Percentiles rank a stretch among this genome's conserved stretches.
Conservation (phyloP, 2,329 filamentous ascomycete species). For the Penicillium sp. region DNA sequence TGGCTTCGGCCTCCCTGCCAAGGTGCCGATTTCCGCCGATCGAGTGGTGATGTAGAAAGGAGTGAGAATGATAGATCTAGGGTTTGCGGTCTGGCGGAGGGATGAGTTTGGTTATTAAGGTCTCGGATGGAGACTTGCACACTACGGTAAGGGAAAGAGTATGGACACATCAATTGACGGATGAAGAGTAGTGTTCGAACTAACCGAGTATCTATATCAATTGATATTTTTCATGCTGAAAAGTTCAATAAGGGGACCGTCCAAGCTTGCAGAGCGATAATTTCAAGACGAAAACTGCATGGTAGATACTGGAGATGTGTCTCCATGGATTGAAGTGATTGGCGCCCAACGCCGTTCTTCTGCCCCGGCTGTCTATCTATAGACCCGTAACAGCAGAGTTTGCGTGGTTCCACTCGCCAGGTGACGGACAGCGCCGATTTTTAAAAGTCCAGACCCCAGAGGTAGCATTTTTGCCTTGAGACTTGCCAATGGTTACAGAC, state of each 20-base stretch:
- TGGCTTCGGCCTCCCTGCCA: conserved; percentile 5
- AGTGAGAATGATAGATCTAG: not conserved
- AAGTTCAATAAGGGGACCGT: too few species aligned
- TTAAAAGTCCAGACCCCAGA: not conserved
- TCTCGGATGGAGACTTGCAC: not conserved
- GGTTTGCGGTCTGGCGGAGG: not conserved
- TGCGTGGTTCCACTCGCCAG: not conserved
- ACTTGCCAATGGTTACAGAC: not conserved
- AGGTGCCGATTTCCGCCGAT: conserved; percentile 20
- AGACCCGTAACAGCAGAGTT: not conserved
- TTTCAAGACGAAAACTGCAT: not conserved
- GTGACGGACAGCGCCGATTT: not conserved
- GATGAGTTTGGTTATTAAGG: not conserved
- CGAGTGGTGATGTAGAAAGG: not conserved
- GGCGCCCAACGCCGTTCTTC: not conserved
- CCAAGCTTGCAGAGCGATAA: not conserved
- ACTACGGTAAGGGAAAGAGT: too few species aligned
- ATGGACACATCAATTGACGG: not conserved
- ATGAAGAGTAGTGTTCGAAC: too few species aligned
- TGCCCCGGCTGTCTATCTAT: not conserved
- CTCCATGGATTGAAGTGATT: not conserved
- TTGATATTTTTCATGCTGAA: too few species aligned
- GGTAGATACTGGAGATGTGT: not conserved
- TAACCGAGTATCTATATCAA: too few species aligned
- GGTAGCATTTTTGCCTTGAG: not conserved